These are phyloP conservation scores for Exophiala spinifera DNA, from an alignment of 2,329 filamentous ascomycete genomes.

Conservation along the genomic window DNA sequence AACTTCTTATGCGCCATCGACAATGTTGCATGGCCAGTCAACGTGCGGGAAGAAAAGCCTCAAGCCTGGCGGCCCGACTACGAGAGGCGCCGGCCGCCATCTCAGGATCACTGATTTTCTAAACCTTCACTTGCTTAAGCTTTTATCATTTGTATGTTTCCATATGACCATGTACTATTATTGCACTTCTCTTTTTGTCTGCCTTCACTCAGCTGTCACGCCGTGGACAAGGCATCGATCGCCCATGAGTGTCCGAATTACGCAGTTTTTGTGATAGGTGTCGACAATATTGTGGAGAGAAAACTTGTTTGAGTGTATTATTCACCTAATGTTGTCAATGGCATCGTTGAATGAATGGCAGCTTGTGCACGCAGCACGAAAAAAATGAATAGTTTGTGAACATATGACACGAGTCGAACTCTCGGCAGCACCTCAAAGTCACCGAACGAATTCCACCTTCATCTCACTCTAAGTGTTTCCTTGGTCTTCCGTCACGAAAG, in stretches of 20 bases:
- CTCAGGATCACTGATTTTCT: neutral
- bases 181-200: neutral
- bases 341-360: neutral
- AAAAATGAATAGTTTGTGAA: neutral
- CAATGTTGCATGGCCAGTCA: neutral
- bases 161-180: neutral
- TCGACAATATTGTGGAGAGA: neutral
- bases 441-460: neutral
- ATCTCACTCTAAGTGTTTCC: neutral
- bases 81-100: neutral
- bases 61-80: neutral
- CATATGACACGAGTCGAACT: neutral
- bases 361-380: too few species aligned
- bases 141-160: neutral
- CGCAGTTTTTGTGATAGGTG: neutral
- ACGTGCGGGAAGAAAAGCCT: neutral
- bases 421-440: neutral
- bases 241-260: neutral
- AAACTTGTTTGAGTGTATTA: neutral
- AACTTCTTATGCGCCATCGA: neutral
- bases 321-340: neutral
- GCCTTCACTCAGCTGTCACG: neutral
- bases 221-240: neutral
- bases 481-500: neutral
- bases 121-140: neutral